Base-by-base conservation (phyloP, 306 rosid species). In the Vicia villosa region DNA sequence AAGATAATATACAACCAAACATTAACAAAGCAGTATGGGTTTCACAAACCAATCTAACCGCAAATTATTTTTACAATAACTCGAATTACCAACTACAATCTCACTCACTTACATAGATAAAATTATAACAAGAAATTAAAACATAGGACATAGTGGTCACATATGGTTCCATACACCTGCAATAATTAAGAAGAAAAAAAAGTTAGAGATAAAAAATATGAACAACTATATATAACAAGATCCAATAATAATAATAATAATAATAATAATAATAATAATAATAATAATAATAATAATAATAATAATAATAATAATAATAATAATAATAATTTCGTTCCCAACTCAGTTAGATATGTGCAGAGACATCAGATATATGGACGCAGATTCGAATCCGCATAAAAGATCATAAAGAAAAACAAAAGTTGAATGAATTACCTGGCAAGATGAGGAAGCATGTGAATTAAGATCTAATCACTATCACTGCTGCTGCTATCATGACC, bases 401-500 rank as follows among this genome's bases (percentile, higher is more conserved):
- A n/a, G 9, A 14, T 4, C 19, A 51, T 1, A 41, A 12, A 6
- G 19, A 6, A 52, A 6, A 17, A 45, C 30, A 21, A 46, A 6
- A 38, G 1, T 1, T 32, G 14, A 61, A 59, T 15, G 5, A 59
- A 62, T 3, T 49, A 82, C 76, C 76, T 75, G 74, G 54, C 40
- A 62, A 38, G 34, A 4, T 58, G 14, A 51, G n/a, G 30, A 5
- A 24, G n/a, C 15, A 65, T 5, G 26, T 5, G 11, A 36, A 75
- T 63, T 2, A 30, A 62, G 68, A 78, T 80, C 83, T 83, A 86
- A 73, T 86, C 88, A 68, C 86, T 86, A 71, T 83, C 91, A 47
- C 90, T 86, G 86, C 86, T 81, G 82, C 91, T 86, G 84, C 82
- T 75, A 22, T 72, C 77, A 41, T 82, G 67, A 0, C 66, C 87